phyloP scores from a whole-genome alignment of 1,284 basidiomycete genomes.

The Acaromyces ingoldii region DNA sequence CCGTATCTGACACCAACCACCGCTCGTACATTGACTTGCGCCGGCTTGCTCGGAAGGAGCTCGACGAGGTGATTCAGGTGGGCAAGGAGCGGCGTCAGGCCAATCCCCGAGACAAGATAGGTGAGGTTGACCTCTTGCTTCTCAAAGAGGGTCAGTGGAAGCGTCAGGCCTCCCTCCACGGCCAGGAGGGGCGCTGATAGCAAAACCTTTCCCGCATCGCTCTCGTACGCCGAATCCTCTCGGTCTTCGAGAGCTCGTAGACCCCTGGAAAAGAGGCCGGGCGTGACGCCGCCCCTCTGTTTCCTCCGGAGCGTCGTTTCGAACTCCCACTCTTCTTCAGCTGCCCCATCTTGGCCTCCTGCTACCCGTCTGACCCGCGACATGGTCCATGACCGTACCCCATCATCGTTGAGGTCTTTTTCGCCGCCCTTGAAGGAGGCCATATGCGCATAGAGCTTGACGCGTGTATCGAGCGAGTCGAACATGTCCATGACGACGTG shows the following conservation, averaged over 20 bases:
- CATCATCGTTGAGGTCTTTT: slow-evolving; percentile 18
- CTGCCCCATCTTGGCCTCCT: too few species aligned
- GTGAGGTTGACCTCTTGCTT: background rate
- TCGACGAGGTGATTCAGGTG: too few species aligned
- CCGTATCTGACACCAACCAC: too few species aligned
- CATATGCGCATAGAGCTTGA: slow-evolving; percentile 13
- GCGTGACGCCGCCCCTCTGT: slow-evolving; percentile 11
- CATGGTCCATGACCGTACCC: slow-evolving; percentile 12
- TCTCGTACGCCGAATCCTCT: too few species aligned
- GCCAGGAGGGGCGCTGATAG: background rate
- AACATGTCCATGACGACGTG: slow-evolving; percentile 12
- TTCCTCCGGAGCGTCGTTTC: slow-evolving; percentile 5
- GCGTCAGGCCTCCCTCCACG: slow-evolving; percentile 3
- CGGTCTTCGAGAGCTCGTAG: background rate
- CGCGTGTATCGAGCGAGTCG: slow-evolving; percentile 8
- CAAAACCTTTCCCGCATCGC: background rate
- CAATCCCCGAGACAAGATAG: slow-evolving; percentile 11
- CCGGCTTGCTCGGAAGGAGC: too few species aligned
- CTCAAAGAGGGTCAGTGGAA: background rate
- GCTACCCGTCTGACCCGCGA: too few species aligned
- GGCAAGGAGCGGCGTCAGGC: slow-evolving; percentile 10
- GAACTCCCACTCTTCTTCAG: too few species aligned
- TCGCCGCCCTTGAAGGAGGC: slow-evolving; percentile 11
- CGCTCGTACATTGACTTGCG: too few species aligned
- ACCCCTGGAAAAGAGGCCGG: slow-evolving; percentile 8